Percentiles rank a stretch among this genome's conserved stretches.
phyloP scores from a whole-genome alignment of 164 flowering plant species.

The Brasenia schreberi region DNA sequence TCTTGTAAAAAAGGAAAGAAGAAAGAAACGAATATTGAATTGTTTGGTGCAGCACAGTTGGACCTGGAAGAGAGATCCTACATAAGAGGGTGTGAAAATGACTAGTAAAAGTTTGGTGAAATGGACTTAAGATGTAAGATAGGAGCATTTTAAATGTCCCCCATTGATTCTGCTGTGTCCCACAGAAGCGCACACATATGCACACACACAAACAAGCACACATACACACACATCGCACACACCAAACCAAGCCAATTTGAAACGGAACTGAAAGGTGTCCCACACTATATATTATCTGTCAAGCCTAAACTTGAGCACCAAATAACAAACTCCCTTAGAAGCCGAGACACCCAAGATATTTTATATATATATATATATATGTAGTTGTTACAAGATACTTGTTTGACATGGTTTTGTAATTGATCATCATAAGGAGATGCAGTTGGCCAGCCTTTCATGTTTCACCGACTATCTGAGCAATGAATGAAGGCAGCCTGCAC shows the following conservation, averaged over 20 bases:
- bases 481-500: slow-evolving; percentile 37
- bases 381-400: background rate
- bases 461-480: slow-evolving; percentile 32
- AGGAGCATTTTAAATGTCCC: background rate
- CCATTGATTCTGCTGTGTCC: background rate
- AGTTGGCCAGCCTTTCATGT: background rate
- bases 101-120: background rate
- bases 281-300: background rate
- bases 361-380: too few species aligned
- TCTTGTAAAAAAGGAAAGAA: too few species aligned
- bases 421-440: slow-evolving; percentile 6
- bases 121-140: background rate
- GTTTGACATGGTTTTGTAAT: background rate
- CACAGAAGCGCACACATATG: background rate
- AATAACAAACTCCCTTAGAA: too few species aligned
- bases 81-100: background rate
- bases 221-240: background rate
- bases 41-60: background rate
- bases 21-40: too few species aligned
- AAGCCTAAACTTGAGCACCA: background rate
- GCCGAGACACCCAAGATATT: too few species aligned
- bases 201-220: too few species aligned
- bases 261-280: background rate
- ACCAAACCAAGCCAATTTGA: background rate
- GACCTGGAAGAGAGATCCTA: background rate